These are phyloP conservation scores for Xylaria telfairii DNA, from an alignment of 495 filamentous ascomycete species.

Conservation along the genomic window DNA sequence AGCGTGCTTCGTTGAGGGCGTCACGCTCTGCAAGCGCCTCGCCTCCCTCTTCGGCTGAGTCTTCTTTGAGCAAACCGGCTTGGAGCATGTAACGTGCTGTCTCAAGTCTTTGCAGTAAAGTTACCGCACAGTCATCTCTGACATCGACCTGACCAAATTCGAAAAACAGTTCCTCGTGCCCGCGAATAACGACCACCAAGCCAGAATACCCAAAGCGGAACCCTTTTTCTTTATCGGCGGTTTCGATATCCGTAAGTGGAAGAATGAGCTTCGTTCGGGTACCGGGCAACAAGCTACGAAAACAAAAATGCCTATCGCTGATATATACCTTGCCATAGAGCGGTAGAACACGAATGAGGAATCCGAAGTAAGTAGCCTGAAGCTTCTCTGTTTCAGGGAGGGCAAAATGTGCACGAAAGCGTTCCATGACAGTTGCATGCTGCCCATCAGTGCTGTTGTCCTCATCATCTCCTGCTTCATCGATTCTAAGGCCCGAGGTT, in stretches of 20 bases:
- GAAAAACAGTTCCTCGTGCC: constrained; percentile 96
- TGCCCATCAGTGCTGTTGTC: constrained; percentile 69
- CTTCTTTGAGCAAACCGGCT: constrained; percentile 69
- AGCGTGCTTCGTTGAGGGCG: constrained; percentile 78
- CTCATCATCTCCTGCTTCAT: constrained; percentile 61
- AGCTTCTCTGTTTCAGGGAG: constrained; percentile 82
- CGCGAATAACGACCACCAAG: constrained; percentile 87
- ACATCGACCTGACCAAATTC: constrained; percentile 80
- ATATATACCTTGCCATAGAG: constrained; percentile 98
- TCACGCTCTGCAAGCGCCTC: constrained; percentile 82
- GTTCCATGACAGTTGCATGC: constrained; percentile 64
- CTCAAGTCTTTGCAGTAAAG: constrained; percentile 77
- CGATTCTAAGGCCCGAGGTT: constrained; percentile 67
- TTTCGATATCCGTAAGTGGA: constrained; percentile 90
- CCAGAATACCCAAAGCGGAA: constrained; percentile 93
- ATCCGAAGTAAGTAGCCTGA: constrained; percentile 90
- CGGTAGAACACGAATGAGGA: constrained; percentile 84
- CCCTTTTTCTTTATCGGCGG: constrained; percentile 92
- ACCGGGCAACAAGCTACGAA: constrained; percentile 87
- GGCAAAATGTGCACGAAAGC: constrained; percentile 90
- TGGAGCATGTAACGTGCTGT: constrained; percentile 74
- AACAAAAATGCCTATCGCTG: constrained; percentile 88
- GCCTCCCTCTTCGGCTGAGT: constrained; percentile 74
- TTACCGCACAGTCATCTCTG: constrained; percentile 88
- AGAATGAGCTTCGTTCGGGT: constrained; percentile 94